Evolutionary conservation across 169 alveolate species (phyloP).

Genomic region (Condylostoma magnum): DNA sequence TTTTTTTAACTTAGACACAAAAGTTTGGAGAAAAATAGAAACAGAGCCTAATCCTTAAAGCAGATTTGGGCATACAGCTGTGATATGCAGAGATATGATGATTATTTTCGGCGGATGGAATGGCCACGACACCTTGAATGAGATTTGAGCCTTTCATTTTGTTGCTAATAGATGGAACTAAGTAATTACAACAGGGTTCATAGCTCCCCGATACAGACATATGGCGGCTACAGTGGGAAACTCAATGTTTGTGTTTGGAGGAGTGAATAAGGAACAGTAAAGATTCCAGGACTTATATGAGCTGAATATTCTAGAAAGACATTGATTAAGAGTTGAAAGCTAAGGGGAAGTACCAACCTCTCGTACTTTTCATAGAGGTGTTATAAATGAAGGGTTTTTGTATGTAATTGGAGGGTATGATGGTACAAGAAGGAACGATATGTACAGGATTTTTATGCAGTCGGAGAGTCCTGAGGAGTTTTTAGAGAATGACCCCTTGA

Average conservation of each 20-base stretch:
- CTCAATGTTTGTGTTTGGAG: conserved; percentile 78
- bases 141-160: conserved; percentile 51
- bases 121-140: conserved; percentile 81
- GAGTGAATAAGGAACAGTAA: conserved; percentile 74
- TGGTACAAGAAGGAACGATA: conserved; percentile 71
- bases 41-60: conserved; percentile 32
- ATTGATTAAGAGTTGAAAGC: conserved; percentile 45
- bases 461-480: conserved; percentile 20
- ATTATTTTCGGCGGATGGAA: conserved; percentile 88
- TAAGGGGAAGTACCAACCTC: conserved; percentile 47
- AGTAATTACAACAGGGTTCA: conserved; percentile 28
- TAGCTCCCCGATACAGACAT: conserved; percentile 60
- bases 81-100: conserved; percentile 44
- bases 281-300: conserved; percentile 70
- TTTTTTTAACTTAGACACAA: conserved; percentile 29
- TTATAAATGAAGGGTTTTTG: conserved; percentile 24
- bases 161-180: conserved; percentile 58
- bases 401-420: conserved; percentile 80
- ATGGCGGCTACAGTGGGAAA: conserved; percentile 41
- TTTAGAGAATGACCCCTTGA: conserved; percentile 18
- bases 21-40: conserved; percentile 35
- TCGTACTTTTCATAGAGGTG: conserved; percentile 51
- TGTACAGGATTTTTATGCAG: conserved; percentile 41
- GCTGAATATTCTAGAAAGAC: conserved; percentile 40
- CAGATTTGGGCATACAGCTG: conserved; percentile 78